Evolutionary conservation across 75 land plant genomes (phyloP).

Genomic region (Pinus albicaulis): DNA sequence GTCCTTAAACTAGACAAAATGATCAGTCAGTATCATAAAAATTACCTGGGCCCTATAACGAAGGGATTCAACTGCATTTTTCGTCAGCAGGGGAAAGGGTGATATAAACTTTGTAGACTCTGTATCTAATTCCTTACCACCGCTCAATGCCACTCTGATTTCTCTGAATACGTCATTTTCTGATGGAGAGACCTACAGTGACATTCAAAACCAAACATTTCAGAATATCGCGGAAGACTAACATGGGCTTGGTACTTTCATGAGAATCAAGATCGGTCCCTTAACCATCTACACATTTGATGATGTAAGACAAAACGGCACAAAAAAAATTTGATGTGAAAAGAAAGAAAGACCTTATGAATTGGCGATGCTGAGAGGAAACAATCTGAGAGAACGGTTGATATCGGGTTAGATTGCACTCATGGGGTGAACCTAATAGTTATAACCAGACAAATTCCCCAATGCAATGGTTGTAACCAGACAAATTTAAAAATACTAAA

Average conservation of each 20-base stretch:
- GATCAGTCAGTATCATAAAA: not conserved
- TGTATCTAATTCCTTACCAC: conserved; percentile 30
- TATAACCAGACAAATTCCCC: too few relatives aligned
- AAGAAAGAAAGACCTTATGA: not conserved
- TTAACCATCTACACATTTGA: not conserved
- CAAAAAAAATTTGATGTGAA: not conserved
- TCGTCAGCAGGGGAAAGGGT: conserved; percentile 77
- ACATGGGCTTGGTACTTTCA: not conserved
- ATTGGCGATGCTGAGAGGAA: too few relatives aligned
- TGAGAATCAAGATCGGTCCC: not conserved
- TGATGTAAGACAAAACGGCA: not conserved
- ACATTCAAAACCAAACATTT: conserved; percentile 2
- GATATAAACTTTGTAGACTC: conserved; percentile 36
- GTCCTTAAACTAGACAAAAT: not conserved
- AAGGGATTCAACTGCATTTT: conserved; percentile 83
- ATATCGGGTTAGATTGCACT: too few relatives aligned
- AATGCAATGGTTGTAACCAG: too few relatives aligned
- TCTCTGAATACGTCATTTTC: conserved; percentile 59
- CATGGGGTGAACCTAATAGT: too few relatives aligned
- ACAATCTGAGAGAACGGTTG: too few relatives aligned
- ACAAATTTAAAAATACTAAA: too few relatives aligned
- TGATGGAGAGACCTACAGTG: conserved; percentile 63
- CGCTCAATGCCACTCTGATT: conserved; percentile 43
- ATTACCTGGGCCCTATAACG: conserved; percentile 90
- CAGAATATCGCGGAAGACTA: not conserved